Evolutionary conservation across 169 alveolate genomes (phyloP), one percentile per base, ranked within the genome.

Genomic region (Cryptosporidium xiaoi): DNA sequence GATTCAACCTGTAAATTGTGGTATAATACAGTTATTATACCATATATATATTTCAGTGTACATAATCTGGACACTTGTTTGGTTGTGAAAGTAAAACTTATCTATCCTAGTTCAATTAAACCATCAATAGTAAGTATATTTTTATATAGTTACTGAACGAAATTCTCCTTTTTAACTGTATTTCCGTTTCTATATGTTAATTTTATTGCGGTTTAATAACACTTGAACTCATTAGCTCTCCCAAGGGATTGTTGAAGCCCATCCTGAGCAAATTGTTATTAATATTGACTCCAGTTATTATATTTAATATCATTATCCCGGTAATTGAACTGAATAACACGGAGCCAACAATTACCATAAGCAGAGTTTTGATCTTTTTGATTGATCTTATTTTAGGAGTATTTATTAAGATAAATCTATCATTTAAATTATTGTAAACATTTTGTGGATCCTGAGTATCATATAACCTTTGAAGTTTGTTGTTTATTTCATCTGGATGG

Each of bases 391-490:
- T 24, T 40, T 62, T 56, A 5, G 87, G 87, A 29, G 64, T 44
- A 16, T 66, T 77, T 36, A 77, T 36, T 18, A 62, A 27, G 18
- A 77, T n/a, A 13, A 62, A 77, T 60, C 87, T 58, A 5, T 62
- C 64, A 12, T 77, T 77, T 20, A 77, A 12, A 40, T 58, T 40
- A n/a, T 62, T 77, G 64, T 40, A 77, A 13, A 56, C 87, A 0
- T 64, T 53, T 24, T 34, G 51, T 2, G 87, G 87, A 44, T 77
- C 87, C 40, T 77, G 87, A 3, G 87, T 77, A 20, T 77, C 87
- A 50, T 58, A 77, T 13, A 27, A 36, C 53, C 20, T 56, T 27
- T 77, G 77, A 58, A 77, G 29, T 20, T 65, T 46, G 36, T 53
- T 27, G 29, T 34, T 44, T 12, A 77, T 77, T 7, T 34, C 62